A percentile compares a stretch with the other conserved stretches of the same genome.
Evolutionary conservation across 345 rosid species (phyloP).

Genomic region (Alliaria petiolata): DNA sequence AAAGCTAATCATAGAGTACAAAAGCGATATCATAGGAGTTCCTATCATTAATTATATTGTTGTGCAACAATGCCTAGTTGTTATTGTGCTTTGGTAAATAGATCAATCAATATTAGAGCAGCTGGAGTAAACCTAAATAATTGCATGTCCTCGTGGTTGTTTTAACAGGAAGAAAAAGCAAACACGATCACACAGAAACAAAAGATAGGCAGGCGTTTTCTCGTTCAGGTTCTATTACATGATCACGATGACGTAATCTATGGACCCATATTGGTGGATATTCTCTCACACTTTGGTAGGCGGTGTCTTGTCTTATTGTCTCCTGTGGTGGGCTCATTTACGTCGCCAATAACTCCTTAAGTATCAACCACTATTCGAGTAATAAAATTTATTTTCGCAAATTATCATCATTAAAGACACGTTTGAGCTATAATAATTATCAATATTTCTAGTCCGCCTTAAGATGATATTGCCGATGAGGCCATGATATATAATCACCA

Average conservation of each 20-base stretch:
- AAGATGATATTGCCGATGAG: neutral
- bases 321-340: neutral
- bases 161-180: neutral
- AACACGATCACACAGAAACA: conserved; percentile 17
- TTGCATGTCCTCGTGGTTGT: conserved; percentile 16
- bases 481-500: neutral
- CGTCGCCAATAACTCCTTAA: neutral
- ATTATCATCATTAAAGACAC: neutral
- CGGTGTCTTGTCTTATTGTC: conserved; percentile 24
- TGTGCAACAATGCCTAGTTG: conserved; percentile 1
- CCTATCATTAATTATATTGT: neutral
- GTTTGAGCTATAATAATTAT: neutral
- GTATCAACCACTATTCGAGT: neutral
- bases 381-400: neutral
- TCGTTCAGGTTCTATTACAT: conserved; percentile 29
- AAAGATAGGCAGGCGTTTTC: conserved; percentile 28
- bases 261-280: conserved; percentile 11
- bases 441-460: neutral
- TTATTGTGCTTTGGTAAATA: neutral
- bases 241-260: conserved; percentile 16
- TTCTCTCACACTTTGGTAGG: conserved; percentile 24
- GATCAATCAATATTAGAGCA: neutral
- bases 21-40: neutral
- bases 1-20: neutral
- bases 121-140: neutral